Evolutionary conservation across 208 protist genomes (phyloP).

Genomic region (Trypanosoma scelopori): DNA sequence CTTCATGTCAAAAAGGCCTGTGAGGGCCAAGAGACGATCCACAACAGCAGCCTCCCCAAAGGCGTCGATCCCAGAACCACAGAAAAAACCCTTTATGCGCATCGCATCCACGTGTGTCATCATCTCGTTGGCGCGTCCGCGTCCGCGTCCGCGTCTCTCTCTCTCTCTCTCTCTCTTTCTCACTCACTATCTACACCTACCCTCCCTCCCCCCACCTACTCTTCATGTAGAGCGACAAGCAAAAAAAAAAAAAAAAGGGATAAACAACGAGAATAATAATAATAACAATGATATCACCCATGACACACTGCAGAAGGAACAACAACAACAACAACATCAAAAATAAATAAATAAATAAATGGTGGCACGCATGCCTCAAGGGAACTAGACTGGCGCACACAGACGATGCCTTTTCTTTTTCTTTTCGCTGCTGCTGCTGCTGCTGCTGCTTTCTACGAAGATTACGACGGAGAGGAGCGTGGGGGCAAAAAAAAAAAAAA

Average conservation of each 20-base stretch:
- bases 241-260: too few relatives aligned
- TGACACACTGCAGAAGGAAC: slow-evolving; percentile 8
- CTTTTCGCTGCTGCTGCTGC: too few relatives aligned
- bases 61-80: slow-evolving; percentile 54
- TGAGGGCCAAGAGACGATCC: slow-evolving; percentile 65
- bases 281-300: too few relatives aligned
- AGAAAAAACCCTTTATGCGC: slow-evolving; percentile 59
- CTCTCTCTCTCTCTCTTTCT: slow-evolving; percentile 17
- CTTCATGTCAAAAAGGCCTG: slow-evolving; percentile 21
- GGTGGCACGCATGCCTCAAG: background rate
- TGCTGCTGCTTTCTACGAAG: too few relatives aligned
- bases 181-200: background rate
- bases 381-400: too few relatives aligned
- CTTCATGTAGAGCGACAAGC: background rate
- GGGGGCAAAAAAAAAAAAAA: too few relatives aligned
- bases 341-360: background rate
- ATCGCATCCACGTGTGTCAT: slow-evolving; percentile 17
- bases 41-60: slow-evolving; percentile 50
- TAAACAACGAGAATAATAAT: too few relatives aligned
- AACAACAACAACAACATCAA: slow-evolving; percentile 21
- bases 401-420: too few relatives aligned
- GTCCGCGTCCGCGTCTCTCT: background rate
- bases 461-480: too few relatives aligned
- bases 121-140: slow-evolving; percentile 1
- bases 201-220: background rate